These are phyloP conservation scores for Pseudogymnoascus sp. DNA, from an alignment of 2,329 filamentous ascomycete species.

Conservation along the genomic window DNA sequence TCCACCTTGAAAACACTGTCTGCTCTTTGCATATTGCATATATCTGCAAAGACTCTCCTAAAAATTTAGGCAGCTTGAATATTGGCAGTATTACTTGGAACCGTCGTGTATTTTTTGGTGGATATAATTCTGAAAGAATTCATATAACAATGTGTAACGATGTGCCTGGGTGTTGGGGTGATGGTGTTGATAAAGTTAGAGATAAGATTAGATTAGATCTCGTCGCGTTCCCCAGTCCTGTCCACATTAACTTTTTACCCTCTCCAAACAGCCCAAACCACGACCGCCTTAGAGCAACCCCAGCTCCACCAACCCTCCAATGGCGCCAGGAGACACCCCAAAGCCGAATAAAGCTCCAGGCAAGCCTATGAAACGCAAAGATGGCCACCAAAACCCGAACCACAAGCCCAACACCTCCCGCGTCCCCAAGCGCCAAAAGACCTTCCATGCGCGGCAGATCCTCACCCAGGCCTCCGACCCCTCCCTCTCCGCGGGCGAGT, in stretches of 20 bases:
- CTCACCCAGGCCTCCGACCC: constrained; percentile 34
- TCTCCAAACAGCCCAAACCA: background rate
- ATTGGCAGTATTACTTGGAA: background rate
- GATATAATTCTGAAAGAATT: background rate
- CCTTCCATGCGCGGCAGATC: constrained; percentile 37
- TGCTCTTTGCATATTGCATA: no score
- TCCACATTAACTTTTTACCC: background rate
- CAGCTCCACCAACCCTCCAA: constrained; percentile 1
- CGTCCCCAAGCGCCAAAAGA: constrained; percentile 31
- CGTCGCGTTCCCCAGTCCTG: background rate
- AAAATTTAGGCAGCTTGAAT: no score
- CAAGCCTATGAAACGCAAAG: background rate
- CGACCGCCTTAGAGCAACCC: background rate
- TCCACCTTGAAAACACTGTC: no score
- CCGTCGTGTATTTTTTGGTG: background rate
- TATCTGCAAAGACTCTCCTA: no score
- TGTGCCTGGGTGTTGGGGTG: background rate
- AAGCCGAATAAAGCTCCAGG: background rate
- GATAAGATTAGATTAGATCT: constrained; percentile 3
- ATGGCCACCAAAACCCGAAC: background rate
- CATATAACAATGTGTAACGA: background rate
- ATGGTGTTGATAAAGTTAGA: background rate
- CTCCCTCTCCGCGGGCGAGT: constrained; percentile 56
- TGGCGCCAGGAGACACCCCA: background rate
- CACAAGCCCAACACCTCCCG: constrained; percentile 13